Base-by-base conservation (phyloP, 495 filamentous ascomycete species). In the Aspergillus incahuasiensis region DNA sequence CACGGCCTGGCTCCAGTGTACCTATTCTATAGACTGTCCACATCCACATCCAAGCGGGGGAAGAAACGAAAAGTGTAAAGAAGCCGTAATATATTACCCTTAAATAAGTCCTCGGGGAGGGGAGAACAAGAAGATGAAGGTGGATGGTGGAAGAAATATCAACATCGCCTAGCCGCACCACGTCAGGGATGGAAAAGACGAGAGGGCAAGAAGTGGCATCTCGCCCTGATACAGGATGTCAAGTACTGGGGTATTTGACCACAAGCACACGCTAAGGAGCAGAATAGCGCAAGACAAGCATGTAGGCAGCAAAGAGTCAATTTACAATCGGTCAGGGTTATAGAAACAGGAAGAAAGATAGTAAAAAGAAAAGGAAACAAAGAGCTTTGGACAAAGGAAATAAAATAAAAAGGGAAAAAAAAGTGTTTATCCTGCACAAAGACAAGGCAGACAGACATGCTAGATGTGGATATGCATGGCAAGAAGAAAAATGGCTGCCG, bases 311-410 rank as follows among this genome's bases (percentile, higher is more conserved):
- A 16, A 48, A 46, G 52, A 41, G 45, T 62, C 69, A 72, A 68
- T 74, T 72, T 74, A 74, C 71, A 74, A 57, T 59, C 32, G 48
- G 39, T 30, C 68, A 68, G 67, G 65, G 68, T 59, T 72, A 74
- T 72, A 69, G 61, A 69, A 58, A 72, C 69, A 71, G 59, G 61
- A 62, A 63, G 68, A 68, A 59, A 42, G 52, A 66, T 64, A 54
- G 44, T 53, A 53, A 45, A 45, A 56, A 55, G 41, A 50, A 53
- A 46, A 22, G 46, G 56, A 52, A 63, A 46, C 57, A 59, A n/a
- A n/a, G 63, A 65, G 68, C 63, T 70, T 56, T 52, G 50, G 62
- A 64, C 58, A 63, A 56, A 61, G 62, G 56, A 60, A 54, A 61
- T 61, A 70, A 67, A 43, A n/a, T n/a, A n/a, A 13, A 48, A 41